Evolutionary conservation across 495 filamentous ascomycete genomes (phyloP).

Genomic region (Entonaema liquescens): DNA sequence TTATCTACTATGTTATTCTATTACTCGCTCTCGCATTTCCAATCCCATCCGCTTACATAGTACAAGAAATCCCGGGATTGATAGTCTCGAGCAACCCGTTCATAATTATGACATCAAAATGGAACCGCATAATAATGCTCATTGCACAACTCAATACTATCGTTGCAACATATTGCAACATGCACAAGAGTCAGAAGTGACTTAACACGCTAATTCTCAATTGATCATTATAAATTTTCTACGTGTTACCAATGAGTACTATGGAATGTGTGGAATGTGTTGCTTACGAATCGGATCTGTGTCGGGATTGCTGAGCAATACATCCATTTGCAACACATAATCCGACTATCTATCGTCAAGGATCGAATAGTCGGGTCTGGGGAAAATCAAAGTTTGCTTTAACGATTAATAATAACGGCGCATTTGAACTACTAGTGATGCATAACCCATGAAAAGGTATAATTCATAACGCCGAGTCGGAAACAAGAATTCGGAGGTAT

Average conservation of each 20-base stretch:
- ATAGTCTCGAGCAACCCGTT: slow-evolving; percentile 3
- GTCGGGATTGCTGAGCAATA: slow-evolving; percentile 40
- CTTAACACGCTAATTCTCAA: background rate
- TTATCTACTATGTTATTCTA: background rate
- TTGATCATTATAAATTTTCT: slow-evolving; percentile 10
- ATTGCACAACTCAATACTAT: slow-evolving; percentile 3
- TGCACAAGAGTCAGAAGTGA: background rate
- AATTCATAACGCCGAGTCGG: slow-evolving; percentile 35
- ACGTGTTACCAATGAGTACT: slow-evolving; percentile 24
- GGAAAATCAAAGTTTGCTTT: slow-evolving; percentile 1
- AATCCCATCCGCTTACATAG: slow-evolving; percentile 1
- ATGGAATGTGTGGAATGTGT: slow-evolving; percentile 1
- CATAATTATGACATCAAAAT: slow-evolving; percentile 28
- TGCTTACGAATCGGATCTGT: slow-evolving; percentile 42
- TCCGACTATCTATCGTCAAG: slow-evolving; percentile 6
- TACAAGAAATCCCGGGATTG: background rate
- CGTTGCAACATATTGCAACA: background rate
- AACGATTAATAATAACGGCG: slow-evolving; percentile 9
- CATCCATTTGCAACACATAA: slow-evolving; percentile 22
- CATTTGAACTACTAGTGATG: background rate
- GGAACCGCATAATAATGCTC: background rate
- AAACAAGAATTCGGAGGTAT: slow-evolving; percentile 12
- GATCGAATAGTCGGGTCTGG: slow-evolving; percentile 14
- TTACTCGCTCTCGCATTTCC: slow-evolving; percentile 10
- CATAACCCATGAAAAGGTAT: slow-evolving; percentile 11